Base-by-base conservation (phyloP, 768 basidiomycete species). In the Lactarius hengduanensis region DNA sequence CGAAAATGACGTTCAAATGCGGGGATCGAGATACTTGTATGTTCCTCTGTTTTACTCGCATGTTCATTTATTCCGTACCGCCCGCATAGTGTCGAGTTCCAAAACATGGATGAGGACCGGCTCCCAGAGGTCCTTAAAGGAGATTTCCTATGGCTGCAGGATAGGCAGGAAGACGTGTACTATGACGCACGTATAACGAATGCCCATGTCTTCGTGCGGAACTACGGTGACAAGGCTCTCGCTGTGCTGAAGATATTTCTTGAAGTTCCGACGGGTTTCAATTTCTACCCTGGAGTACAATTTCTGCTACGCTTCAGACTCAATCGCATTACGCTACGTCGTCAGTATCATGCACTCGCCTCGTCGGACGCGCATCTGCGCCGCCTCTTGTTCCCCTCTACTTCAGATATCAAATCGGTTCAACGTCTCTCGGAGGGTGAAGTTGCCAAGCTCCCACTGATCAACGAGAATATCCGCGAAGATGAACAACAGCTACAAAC, bases 301-400 rank as follows among this genome's bases (percentile, higher is more conserved):
- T 87, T 81, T 72, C 78, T 80, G 30, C 79, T 87, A 26, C 80
- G 81, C 0, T 88, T 88, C 75, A 66, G 69, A 30, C 73, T 89
- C 8, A 87, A 83, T 69, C 81, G 86, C 0, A 78, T 82, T 66
- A 81, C 85, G 1, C 64, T 86, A 9, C 81, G 82, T 22, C 78
- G 87, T 0, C 86, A 88, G 73, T 86, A 88, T 71, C 81, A 84
- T 64, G 87, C 86, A 0, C 72, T 89, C 59, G 79, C 82, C 43
- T 77, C 78, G 0, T 76, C 76, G 0, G 83, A 81, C 69, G 8
- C 16, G 5, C 73, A 76, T 0, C 78, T 80, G 55, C 76, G 80
- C 7, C 78, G 83, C 0, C 72, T 87, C 5, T 73, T 88, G 1
- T 87, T 88, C 69, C 87, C 87, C 0, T 59, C 68, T 2, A 58